Evolutionary conservation across 495 filamentous ascomycete genomes (phyloP).

Genomic region (Aspergillus ellipticus): DNA sequence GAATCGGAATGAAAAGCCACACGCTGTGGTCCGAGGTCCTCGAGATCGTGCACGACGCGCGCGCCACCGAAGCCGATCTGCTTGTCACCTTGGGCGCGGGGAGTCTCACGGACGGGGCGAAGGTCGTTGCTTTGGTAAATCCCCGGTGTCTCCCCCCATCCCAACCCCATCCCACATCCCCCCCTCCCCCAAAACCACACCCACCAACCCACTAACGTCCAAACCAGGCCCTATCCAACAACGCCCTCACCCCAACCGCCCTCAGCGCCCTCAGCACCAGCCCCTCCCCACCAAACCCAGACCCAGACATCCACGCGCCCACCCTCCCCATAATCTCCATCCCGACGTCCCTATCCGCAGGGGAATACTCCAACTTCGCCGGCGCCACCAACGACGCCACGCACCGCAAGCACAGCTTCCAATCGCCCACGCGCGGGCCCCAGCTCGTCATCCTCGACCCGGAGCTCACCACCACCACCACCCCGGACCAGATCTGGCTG

Average conservation of each 20-base stretch:
- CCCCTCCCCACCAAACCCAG: conserved; percentile 22
- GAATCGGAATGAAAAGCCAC: conserved; percentile 57
- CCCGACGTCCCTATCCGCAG: conserved; percentile 60
- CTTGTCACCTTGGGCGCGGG: conserved; percentile 61
- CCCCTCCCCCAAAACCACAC: neutral
- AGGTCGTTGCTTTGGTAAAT: conserved; percentile 52
- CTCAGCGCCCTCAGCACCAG: conserved; percentile 40
- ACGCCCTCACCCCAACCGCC: conserved; percentile 37
- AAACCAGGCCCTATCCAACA: conserved; percentile 46
- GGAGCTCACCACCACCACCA: conserved; percentile 46
- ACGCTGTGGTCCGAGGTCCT: conserved; percentile 58
- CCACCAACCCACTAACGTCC: neutral
- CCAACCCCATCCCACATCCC: neutral
- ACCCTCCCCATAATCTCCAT: conserved; percentile 56
- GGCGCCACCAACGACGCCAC: conserved; percentile 54
- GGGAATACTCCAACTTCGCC: conserved; percentile 56
- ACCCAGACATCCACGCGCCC: conserved; percentile 30
- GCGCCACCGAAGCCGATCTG: conserved; percentile 47
- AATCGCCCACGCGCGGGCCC: conserved; percentile 42
- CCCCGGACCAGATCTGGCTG: conserved; percentile 58
- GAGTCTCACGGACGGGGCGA: conserved; percentile 58
- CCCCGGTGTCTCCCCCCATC: neutral
- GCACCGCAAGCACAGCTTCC: conserved; percentile 51
- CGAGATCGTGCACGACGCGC: conserved; percentile 48
- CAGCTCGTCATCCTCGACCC: conserved; percentile 59